These are phyloP conservation scores for Aspergillus panamensis DNA, from an alignment of 495 filamentous ascomycete species.

Conservation along the genomic window DNA sequence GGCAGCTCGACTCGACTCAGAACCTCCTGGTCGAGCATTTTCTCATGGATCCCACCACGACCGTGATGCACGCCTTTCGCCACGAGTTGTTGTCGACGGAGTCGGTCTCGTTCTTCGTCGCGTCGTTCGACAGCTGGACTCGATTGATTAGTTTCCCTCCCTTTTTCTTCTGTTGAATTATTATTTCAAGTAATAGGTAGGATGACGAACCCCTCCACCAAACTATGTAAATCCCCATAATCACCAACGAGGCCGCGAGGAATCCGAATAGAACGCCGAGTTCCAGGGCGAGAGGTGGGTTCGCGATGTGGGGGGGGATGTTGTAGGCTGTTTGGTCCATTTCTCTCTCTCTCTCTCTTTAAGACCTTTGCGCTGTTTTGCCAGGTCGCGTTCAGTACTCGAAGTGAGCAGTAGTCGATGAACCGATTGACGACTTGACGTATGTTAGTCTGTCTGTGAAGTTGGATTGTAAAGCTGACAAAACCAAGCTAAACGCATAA, in stretches of 20 bases:
- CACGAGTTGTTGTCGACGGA: constrained; percentile 16
- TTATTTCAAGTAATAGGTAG: not conserved
- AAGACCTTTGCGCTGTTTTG: too few species aligned
- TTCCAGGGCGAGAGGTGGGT: constrained; percentile 34
- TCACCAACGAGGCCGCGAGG: constrained; percentile 33
- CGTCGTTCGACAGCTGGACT: constrained; percentile 33
- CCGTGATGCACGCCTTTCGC: constrained; percentile 16
- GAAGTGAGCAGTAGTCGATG: too few species aligned
- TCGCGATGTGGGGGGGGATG: constrained; percentile 30
- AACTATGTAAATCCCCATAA: constrained; percentile 36
- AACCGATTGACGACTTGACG: too few species aligned
- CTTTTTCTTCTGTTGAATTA: not conserved
- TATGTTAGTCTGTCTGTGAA: too few species aligned
- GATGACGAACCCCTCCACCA: constrained; percentile 35
- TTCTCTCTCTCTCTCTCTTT: not conserved
- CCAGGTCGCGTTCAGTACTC: too few species aligned
- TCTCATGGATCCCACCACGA: constrained; percentile 22
- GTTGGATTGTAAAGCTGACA: too few species aligned
- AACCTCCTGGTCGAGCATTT: constrained; percentile 26
- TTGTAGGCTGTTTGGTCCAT: constrained; percentile 1
- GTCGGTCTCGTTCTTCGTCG: constrained; percentile 24
- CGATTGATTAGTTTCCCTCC: not conserved
- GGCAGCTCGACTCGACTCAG: constrained; percentile 23
- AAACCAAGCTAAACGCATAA: too few species aligned
- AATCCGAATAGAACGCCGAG: constrained; percentile 46